Evolutionary conservation across 2,329 filamentous ascomycete genomes (phyloP), one percentile per base, ranked within the genome.

Genomic region (Calcarisporium arbuscula): DNA sequence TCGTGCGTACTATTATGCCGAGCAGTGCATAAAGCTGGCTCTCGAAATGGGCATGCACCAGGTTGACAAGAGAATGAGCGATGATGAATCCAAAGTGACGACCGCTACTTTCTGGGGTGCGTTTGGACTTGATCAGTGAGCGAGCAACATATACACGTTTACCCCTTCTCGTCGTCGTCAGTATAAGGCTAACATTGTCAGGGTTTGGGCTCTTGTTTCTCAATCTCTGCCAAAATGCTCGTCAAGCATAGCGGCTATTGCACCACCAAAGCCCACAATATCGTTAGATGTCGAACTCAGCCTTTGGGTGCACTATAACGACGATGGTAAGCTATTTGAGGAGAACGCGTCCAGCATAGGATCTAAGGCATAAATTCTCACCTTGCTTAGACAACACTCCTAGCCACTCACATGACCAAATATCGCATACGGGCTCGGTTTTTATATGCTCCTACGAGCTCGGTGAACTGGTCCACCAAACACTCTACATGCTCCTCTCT

Each of bases 401-500:
- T n/a, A 68, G 75, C 39, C 64, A 65, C 32, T 72, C 72, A 4
- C 74, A 65, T 45, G 65, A 76, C 41, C 79, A 81, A 44, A 74
- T 77, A 0, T 82, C 74, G 4, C 82, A 84, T 40, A 78, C 85
- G 21, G 67, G 80, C 17, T 80, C 77, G 2, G 74, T 82, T 6
- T 80, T 77, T 52, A 78, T 75, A 54, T 75, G 80, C 44, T 80
- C 85, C 45, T 82, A 79, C 50, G 77, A 81, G 48, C 68, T 88
- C 32, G 85, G 80, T 42, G 81, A 86, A 56, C 71, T 87, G 2
- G 77, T 85, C 2, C 83, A 85, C 52, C 73, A 82, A 45, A 80
- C 79, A 19, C 65, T 85, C 15, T 82, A 81, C 50, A 71, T 82
- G 25, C 70, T 86, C n/a, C 82, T 85, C 51, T 80, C 82, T 4